Base-by-base conservation (phyloP, 805 yeast species). In the Starmerella stigmatis region DNA sequence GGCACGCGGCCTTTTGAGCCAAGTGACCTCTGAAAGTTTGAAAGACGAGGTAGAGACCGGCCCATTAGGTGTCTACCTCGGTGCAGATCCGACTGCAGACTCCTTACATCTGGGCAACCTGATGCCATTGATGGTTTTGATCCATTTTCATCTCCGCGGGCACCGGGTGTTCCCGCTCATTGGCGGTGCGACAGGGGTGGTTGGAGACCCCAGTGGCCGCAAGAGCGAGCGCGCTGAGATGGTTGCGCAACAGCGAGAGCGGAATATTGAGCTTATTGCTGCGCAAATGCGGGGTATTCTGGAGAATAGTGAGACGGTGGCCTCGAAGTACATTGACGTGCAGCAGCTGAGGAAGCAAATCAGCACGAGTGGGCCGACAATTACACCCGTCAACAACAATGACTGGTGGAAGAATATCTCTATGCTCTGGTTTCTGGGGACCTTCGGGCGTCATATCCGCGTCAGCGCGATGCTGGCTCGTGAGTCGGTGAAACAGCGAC, bases 161-260 rank as follows among this genome's bases (percentile, higher is more conserved):
- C 95, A 86, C 60, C 73, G 75, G 49, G 76, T 86, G n/a, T 76
- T 79, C 6, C 86, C 89, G 0, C 62, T 89, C 6, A 86, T 92
- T 7, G 69, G 67, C 5, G 69, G 68, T 1, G 98, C 97, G 5
- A 92, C 98, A 0, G 97, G 96, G 8, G 73, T 75, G 11, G 94
- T 92, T 2, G 98, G 98, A 7, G 98, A 92, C 62, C 98, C 98
- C 7, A 84, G 95, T 43, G 98, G 97, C 0, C 71, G 96, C 54
- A 66, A 72, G 0, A 75, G 88, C 0, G 96, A 86, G 58, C 70
- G 98, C 46, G 62, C 65, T 10, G 67, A 64, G 13, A 71, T 88
- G 69, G 76, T 68, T n/a, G 68, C 66, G 4, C 59, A 65, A 2
- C 70, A 67, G 6, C 66, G 89, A 43, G 53, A 65, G 28, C 62